phyloP scores from a whole-genome alignment of 2,329 filamentous ascomycete genomes.

The Hymenoscyphus fructigenus region DNA sequence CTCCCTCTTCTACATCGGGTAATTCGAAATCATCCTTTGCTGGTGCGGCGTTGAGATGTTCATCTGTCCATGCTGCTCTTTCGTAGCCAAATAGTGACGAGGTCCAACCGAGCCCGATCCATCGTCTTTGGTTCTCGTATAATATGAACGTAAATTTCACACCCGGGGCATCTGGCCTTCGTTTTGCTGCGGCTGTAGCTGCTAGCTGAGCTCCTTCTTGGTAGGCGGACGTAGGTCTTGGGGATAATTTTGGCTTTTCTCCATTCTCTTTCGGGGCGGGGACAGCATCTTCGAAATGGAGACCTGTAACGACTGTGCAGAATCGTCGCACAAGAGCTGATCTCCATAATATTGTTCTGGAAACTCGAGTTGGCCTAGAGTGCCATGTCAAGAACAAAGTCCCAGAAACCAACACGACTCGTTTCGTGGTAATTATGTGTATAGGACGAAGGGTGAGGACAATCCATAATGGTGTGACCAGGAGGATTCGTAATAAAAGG shows the following conservation, averaged over 20 bases:
- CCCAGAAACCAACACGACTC: slow-evolving; percentile 81
- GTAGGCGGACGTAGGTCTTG: slow-evolving; percentile 23
- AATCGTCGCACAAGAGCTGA: slow-evolving; percentile 71
- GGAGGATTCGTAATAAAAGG: slow-evolving; percentile 82
- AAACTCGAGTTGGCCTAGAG: slow-evolving; percentile 79
- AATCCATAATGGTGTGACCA: slow-evolving; percentile 88
- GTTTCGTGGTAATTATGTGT: slow-evolving; percentile 80
- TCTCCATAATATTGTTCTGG: slow-evolving; percentile 86
- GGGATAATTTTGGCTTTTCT: slow-evolving; percentile 36
- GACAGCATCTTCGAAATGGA: slow-evolving; percentile 63
- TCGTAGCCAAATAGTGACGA: slow-evolving; percentile 89
- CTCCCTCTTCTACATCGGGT: slow-evolving; percentile 63
- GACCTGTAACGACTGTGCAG: slow-evolving; percentile 73
- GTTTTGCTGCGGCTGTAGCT: slow-evolving; percentile 39
- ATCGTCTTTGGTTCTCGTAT: slow-evolving; percentile 93
- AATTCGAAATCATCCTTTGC: slow-evolving; percentile 70
- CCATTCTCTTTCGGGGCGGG: slow-evolving; percentile 18
- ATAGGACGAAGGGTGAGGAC: slow-evolving; percentile 77
- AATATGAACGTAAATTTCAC: slow-evolving; percentile 96
- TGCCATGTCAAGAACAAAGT: slow-evolving; percentile 91
- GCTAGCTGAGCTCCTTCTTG: slow-evolving; percentile 34
- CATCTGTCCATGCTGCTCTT: slow-evolving; percentile 88
- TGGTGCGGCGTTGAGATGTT: slow-evolving; percentile 81
- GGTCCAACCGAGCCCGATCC: slow-evolving; percentile 95
- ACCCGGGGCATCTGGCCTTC: slow-evolving; percentile 61